Base-by-base conservation (phyloP, 1,139 yeast species). In the Debaryomyces subglobosus region DNA sequence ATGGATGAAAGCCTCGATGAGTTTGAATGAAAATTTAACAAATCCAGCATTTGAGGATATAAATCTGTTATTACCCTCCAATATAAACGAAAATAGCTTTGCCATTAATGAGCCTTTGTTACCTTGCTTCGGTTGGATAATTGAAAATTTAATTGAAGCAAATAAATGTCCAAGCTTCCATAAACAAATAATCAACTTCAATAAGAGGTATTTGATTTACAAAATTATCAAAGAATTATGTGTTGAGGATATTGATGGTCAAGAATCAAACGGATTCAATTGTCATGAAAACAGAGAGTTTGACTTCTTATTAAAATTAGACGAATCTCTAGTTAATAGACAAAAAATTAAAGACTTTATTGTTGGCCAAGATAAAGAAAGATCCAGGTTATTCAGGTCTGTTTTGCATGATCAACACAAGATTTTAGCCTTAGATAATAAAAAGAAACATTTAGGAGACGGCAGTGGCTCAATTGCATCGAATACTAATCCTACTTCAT, bases 51-150 rank as follows among this genome's bases (percentile, higher is more conserved):
- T 60, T 54, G 76, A 73, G 37, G 69, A 67, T 48, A 53, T 76
- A 40, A 59, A 63, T 41, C 62, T 67, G 52, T 62, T 81, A 35
- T 59, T 81, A 27, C 81, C 81, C 0, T 49, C 48, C 2, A 54
- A 57, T 30, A 53, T 76, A 34, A 58, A 59, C 8, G 44, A 57
- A 1, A 49, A 59, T 3, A 78, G 72, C 45, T 63, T 75, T 43
- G 61, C 64, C 25, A 66, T 63, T 25, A 57, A 65, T 21, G 80
- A 74, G 46, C 77, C 78, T 0, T 65, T 75, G 42, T 65, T 76
- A n/a, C 96, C 97, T 2, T 92, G 97, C 62, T 82, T 91, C 54
- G 97, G 98, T 8, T 76, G 81, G 81, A 67, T 77, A 18, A 72
- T 77, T 46, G 79, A 76, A 49, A 74, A 74, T 51, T 63, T 76